Conservation (phyloP, 768 basidiomycete genomes). For the Lactarius vividus region DNA sequence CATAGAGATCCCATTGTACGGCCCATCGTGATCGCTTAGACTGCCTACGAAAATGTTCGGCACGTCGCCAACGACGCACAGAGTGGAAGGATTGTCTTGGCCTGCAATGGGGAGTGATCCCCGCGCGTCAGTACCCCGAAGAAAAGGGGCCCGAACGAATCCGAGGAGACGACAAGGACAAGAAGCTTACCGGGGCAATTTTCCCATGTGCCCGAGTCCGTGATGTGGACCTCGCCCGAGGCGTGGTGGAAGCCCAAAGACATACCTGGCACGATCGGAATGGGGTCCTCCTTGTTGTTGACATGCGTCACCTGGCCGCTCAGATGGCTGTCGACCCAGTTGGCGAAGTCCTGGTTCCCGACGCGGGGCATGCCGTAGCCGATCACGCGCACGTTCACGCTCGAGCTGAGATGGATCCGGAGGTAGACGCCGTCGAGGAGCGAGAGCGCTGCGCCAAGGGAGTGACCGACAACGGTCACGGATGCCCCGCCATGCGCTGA, state of each 20-base stretch:
- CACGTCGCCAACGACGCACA: constrained; percentile 57
- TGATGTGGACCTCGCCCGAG: constrained; percentile 40
- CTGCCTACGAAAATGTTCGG: constrained; percentile 46
- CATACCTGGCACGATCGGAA: constrained; percentile 38
- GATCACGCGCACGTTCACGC: constrained; percentile 21
- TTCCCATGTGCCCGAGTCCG: constrained; percentile 48
- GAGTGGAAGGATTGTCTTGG: constrained; percentile 53
- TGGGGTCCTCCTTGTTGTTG: constrained; percentile 32
- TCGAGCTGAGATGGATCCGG: constrained; percentile 25
- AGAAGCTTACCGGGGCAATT: constrained; percentile 46
- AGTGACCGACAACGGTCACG: constrained; percentile 23
- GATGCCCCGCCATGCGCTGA: not conserved
- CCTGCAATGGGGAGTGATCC: constrained; percentile 36
- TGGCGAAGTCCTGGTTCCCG: constrained; percentile 20
- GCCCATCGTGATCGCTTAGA: constrained; percentile 20
- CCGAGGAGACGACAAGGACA: not conserved
- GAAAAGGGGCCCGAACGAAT: not conserved
- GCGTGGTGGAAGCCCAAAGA: constrained; percentile 48
- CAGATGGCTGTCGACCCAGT: constrained; percentile 13
- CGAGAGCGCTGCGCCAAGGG: constrained; percentile 30
- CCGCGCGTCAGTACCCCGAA: not conserved
- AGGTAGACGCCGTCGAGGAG: constrained; percentile 33
- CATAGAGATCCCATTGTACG: constrained; percentile 25
- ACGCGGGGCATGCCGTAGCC: constrained; percentile 33
- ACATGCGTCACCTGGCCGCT: constrained; percentile 7